Evolutionary conservation across 176 grass and related monocot genomes (phyloP).

Genomic region (Aegilops bicornis): DNA sequence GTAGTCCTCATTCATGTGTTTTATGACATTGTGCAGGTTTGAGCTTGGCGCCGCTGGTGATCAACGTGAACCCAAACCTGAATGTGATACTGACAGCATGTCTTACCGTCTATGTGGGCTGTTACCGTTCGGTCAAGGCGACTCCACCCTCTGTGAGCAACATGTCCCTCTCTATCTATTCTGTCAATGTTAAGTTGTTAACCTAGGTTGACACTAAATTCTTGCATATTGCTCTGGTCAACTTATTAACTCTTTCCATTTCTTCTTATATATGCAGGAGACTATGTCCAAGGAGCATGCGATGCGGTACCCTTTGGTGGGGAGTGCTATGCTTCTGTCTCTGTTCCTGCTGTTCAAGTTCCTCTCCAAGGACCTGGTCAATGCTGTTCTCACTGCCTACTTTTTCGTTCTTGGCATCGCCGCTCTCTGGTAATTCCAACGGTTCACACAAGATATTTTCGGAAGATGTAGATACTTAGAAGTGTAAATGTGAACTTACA

Average conservation of each 20-base stretch:
- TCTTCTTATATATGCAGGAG: slow-evolving; percentile 51
- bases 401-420: slow-evolving; percentile 93
- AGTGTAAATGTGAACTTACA: neutral
- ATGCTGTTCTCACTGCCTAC: slow-evolving; percentile 79
- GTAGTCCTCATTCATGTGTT: neutral
- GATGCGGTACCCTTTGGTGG: slow-evolving; percentile 92
- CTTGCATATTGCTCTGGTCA: neutral
- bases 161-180: neutral
- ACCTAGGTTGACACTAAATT: neutral
- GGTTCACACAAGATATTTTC: neutral
- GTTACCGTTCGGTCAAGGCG: slow-evolving; percentile 86
- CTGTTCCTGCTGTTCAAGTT: slow-evolving; percentile 95
- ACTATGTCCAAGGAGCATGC: slow-evolving; percentile 97
- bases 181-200: no score
- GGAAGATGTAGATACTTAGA: neutral
- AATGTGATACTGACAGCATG: slow-evolving; percentile 96
- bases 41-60: slow-evolving; percentile 71
- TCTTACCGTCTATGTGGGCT: slow-evolving; percentile 86
- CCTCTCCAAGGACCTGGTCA: slow-evolving; percentile 91
- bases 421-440: slow-evolving; percentile 64
- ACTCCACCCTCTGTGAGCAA: slow-evolving; percentile 71
- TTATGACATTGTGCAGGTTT: slow-evolving; percentile 49
- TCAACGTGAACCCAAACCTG: slow-evolving; percentile 80
- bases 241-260: neutral
- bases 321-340: slow-evolving; percentile 92